Evolutionary conservation across 1,284 basidiomycete genomes (phyloP), one percentile per base, ranked within the genome.

Genomic region (Cutaneotrichosporon sp.): DNA sequence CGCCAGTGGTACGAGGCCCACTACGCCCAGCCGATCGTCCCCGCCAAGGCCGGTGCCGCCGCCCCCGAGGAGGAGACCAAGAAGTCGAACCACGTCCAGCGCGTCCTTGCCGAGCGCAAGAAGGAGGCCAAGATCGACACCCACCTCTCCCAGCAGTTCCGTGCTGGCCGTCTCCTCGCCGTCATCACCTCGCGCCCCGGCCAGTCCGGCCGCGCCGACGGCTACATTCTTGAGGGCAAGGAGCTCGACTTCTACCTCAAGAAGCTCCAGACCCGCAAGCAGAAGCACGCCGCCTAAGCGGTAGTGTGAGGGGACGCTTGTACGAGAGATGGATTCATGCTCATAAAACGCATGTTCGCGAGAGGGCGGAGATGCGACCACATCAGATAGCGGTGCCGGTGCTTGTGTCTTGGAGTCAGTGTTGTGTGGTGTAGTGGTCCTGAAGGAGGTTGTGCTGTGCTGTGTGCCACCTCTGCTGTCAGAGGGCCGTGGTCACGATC

Each of bases 1-100:
- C 87, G 93, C 72, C 93, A 95, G 83, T 97, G 93, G 93, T 97
- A 97, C 80, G 94, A 97, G 84, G 83, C 91, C 47, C 93, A 97
- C 83, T 97, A 97, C 79, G 94, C 89, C 70, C 89, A 90, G 81
- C 91, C 92, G 67, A 87, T 94, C 70, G 89, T 89, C 72, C 89
- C 88, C 58, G 46, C 53, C 46, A 80, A 78, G 72, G 93, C 91
- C 83, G 78, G 84, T 60, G 81, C 84, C 59, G 72, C 80, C 36
- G 73, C 82, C 56, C 58, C 68, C 55, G 78, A 82, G 63, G 80
- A 78, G 65, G 85, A 88, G 72, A 87, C 83, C 81, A 95, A 93
- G 83, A 86, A 89, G 75, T 95, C 93, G 59, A 88, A 90, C 82
- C 92, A 95, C 81, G 88, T 86, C 72, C 87, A 90, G 81, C 91